phyloP scores from a whole-genome alignment of 208 protist genomes.

The Jaenimonas drosophilae region DNA sequence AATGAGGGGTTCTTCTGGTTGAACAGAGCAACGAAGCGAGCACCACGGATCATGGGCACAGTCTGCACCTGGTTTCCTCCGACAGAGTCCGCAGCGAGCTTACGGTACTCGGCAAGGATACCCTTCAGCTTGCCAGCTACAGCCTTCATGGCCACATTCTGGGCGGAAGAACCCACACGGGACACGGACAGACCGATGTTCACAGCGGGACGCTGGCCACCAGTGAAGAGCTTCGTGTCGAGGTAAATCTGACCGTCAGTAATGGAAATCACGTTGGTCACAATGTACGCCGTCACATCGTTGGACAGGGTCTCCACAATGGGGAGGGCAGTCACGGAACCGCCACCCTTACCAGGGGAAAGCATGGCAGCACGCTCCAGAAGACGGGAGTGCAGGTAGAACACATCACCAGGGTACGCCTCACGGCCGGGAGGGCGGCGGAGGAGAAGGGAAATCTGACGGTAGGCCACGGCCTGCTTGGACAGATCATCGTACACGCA shows the following conservation, averaged over 20 bases:
- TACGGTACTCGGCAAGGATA: conserved; percentile 91
- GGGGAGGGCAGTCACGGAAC: conserved; percentile 88
- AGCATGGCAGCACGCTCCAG: conserved; percentile 91
- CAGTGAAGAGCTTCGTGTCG: conserved; percentile 90
- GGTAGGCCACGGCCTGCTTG: conserved; percentile 93
- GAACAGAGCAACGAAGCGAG: conserved; percentile 73
- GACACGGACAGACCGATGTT: conserved; percentile 94
- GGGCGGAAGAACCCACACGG: conserved; percentile 89
- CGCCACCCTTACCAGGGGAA: conserved; percentile 60
- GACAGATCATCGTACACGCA: conserved; percentile 93
- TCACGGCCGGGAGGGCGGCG: conserved; percentile 87
- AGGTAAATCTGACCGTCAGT: conserved; percentile 95
- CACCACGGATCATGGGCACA: conserved; percentile 75
- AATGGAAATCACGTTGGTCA: conserved; percentile 94
- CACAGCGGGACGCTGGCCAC: conserved; percentile 89
- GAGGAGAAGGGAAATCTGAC: conserved; percentile 91
- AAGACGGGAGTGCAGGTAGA: conserved; percentile 92
- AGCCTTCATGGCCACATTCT: conserved; percentile 90
- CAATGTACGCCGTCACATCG: conserved; percentile 92
- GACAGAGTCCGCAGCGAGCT: conserved; percentile 82
- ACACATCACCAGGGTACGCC: conserved; percentile 93
- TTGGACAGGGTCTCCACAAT: conserved; percentile 92
- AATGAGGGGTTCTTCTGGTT: conserved; percentile 83
- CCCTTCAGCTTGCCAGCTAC: conserved; percentile 88
- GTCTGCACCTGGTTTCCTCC: conserved; percentile 65